phyloP scores from a whole-genome alignment of 306 rosid species.

The Gillenia trifoliata region DNA sequence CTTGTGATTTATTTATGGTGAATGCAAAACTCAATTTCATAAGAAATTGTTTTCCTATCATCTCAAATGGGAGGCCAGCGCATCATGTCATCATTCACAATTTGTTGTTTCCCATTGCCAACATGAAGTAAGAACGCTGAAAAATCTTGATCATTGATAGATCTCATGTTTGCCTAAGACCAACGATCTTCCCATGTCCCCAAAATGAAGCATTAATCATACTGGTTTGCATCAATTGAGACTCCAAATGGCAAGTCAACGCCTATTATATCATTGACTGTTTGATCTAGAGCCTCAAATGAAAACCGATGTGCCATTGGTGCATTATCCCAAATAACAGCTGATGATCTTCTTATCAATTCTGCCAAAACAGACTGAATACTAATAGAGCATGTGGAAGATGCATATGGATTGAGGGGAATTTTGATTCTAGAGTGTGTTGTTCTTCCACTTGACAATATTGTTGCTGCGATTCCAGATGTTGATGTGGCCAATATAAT shows the following conservation, averaged over 20 bases:
- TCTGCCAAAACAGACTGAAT: not conserved
- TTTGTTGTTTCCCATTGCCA: not conserved
- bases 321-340: not conserved
- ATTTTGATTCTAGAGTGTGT: not conserved
- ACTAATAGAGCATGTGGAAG: not conserved
- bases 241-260: not conserved
- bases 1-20: too few species aligned
- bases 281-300: not conserved
- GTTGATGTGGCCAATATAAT: not conserved
- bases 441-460: not conserved
- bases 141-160: not conserved
- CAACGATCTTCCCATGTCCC: not conserved
- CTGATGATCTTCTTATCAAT: not conserved
- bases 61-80: too few species aligned
- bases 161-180: not conserved
- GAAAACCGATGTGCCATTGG: not conserved
- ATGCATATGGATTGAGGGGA: not conserved
- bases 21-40: too few species aligned
- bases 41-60: too few species aligned
- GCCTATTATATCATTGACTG: not conserved
- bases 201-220: not conserved
- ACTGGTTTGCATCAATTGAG: not conserved
- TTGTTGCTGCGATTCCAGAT: not conserved
- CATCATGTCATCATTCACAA: not conserved
- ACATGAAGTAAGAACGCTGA: not conserved